Evolutionary conservation across 1,284 basidiomycete genomes (phyloP).

Genomic region (Trichosporon ovoides): DNA sequence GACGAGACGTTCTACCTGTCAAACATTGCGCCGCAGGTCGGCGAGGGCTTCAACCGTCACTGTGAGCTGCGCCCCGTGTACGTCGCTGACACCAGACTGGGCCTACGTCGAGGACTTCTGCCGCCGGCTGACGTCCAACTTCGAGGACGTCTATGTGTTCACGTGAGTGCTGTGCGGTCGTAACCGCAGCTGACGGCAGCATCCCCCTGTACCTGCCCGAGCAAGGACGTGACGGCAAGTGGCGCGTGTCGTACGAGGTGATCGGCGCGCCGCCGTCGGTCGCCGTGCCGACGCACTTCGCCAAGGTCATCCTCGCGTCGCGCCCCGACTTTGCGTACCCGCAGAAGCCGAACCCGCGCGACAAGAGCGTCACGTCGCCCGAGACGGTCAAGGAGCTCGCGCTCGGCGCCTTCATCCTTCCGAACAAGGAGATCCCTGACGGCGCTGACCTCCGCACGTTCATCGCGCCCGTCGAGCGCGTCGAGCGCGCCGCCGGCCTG

Average conservation of each 20-base stretch:
- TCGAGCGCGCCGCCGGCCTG: slow-evolving; percentile 86
- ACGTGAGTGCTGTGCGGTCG: slow-evolving; percentile 53
- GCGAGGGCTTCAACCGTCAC: slow-evolving; percentile 94
- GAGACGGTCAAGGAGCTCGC: slow-evolving; percentile 62
- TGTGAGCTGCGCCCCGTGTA: slow-evolving; percentile 56
- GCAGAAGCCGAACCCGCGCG: slow-evolving; percentile 51
- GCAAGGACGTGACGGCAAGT: slow-evolving; percentile 80
- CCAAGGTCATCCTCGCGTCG: slow-evolving; percentile 84
- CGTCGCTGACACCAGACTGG: slow-evolving; percentile 63
- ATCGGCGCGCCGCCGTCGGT: slow-evolving; percentile 87
- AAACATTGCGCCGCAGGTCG: slow-evolving; percentile 98
- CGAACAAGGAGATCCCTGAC: slow-evolving; percentile 83
- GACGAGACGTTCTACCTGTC: slow-evolving; percentile 91
- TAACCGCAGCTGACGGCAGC: slow-evolving; percentile 21
- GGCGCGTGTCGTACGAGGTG: slow-evolving; percentile 89
- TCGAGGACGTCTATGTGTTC: slow-evolving; percentile 94
- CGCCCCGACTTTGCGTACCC: slow-evolving; percentile 66
- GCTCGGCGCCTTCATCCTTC: slow-evolving; percentile 88
- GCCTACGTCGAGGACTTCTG: slow-evolving; percentile 96
- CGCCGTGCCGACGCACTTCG: slow-evolving; percentile 95
- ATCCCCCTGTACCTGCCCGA: slow-evolving; percentile 93
- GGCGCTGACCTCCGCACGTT: slow-evolving; percentile 72
- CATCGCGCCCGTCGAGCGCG: slow-evolving; percentile 76
- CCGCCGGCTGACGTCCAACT: slow-evolving; percentile 73
- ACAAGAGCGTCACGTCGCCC: slow-evolving; percentile 28